These are phyloP conservation scores for Populus trichocarpa DNA, from an alignment of 441 rosid species.

Conservation along the genomic window DNA sequence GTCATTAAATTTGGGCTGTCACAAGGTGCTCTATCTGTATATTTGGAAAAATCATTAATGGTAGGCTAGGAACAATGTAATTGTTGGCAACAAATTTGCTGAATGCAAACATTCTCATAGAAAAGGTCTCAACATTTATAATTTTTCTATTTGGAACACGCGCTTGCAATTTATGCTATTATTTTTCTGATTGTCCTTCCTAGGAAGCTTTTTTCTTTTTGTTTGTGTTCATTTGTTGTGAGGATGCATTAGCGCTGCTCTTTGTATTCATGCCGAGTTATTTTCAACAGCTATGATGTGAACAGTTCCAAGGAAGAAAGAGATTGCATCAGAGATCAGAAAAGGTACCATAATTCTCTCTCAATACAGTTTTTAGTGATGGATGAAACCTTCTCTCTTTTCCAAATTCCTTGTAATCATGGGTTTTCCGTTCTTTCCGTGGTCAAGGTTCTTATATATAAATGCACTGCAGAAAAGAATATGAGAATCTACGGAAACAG, in stretches of 20 bases:
- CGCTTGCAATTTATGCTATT: neutral
- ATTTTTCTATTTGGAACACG: neutral
- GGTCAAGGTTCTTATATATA: neutral
- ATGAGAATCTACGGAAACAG: slow-evolving; percentile 56
- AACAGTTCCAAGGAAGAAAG: slow-evolving; percentile 71
- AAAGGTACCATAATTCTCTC: slow-evolving; percentile 38
- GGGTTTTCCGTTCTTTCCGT: slow-evolving; percentile 4
- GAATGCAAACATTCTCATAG: neutral
- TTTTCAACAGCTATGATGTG: slow-evolving; percentile 56
- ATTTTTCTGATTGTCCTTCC: neutral
- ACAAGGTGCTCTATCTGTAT: neutral
- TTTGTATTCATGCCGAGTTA: neutral
- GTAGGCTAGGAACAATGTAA: neutral
- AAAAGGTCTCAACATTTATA: neutral
- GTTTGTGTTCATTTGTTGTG: neutral
- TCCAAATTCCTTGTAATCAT: neutral
- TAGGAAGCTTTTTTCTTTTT: neutral
- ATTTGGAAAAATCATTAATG: neutral
- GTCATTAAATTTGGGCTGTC: neutral
- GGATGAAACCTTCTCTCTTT: slow-evolving; percentile 4
- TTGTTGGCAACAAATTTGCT: neutral
- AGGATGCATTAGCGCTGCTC: neutral
- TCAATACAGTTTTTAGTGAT: neutral
- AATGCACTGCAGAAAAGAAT: slow-evolving; percentile 55
- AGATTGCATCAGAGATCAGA: slow-evolving; percentile 44